phyloP scores from a whole-genome alignment of 495 filamentous ascomycete species.

The Hyaloscypha variabilis region DNA sequence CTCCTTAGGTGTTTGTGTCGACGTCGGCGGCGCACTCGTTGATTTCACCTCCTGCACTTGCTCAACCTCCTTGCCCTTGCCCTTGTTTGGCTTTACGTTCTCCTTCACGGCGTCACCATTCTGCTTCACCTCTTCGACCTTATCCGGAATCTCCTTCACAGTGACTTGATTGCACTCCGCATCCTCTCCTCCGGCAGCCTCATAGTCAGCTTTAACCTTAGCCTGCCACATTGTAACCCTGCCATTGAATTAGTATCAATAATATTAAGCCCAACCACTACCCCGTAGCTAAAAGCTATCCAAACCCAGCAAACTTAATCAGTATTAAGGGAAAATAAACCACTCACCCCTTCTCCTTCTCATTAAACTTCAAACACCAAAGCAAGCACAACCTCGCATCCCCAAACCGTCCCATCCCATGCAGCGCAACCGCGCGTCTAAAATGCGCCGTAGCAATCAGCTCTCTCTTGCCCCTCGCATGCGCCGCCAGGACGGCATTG shows the following conservation, averaged over 20 bases:
- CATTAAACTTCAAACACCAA: slow-evolving; percentile 59
- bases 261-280: too few species aligned
- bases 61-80: not conserved
- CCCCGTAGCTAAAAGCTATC: too few species aligned
- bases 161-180: slow-evolving; percentile 60
- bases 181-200: slow-evolving; percentile 55
- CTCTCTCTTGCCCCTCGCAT: slow-evolving; percentile 76
- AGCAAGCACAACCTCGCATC: slow-evolving; percentile 76
- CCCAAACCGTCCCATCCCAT: slow-evolving; percentile 68
- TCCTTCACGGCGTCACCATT: slow-evolving; percentile 35
- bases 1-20: slow-evolving; percentile 49
- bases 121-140: slow-evolving; percentile 13
- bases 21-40: not conserved
- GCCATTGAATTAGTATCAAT: too few species aligned
- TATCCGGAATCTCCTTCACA: slow-evolving; percentile 65
- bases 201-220: slow-evolving; percentile 54
- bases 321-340: too few species aligned
- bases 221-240: slow-evolving; percentile 64
- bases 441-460: slow-evolving; percentile 81
- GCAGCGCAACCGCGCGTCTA: slow-evolving; percentile 74
- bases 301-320: too few species aligned
- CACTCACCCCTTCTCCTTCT: slow-evolving; percentile 66
- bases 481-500: slow-evolving; percentile 67
- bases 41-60: not conserved
- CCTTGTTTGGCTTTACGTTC: slow-evolving; percentile 34